phyloP scores from a whole-genome alignment of 169 alveolate species.

The Eimeria sp. region DNA sequence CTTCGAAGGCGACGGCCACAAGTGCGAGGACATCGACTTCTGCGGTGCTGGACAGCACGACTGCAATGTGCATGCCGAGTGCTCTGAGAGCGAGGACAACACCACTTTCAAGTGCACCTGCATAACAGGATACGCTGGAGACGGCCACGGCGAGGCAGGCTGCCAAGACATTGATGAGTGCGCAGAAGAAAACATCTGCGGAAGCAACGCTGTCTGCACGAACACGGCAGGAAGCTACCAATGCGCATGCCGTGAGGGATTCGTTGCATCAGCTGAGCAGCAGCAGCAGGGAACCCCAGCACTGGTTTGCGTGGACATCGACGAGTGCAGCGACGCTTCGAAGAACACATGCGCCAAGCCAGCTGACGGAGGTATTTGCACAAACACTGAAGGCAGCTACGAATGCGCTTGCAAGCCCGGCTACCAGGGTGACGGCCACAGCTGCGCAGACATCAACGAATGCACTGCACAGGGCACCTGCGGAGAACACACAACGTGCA shows the following conservation, averaged over 20 bases:
- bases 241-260: conserved; percentile 85
- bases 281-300: neutral
- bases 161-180: conserved; percentile 82
- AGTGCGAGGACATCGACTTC: conserved; percentile 76
- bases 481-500: conserved; percentile 79
- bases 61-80: conserved; percentile 84
- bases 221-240: conserved; percentile 85
- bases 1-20: conserved; percentile 86
- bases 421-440: conserved; percentile 78
- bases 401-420: conserved; percentile 85
- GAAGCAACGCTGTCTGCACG: conserved; percentile 50
- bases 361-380: conserved; percentile 82
- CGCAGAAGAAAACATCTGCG: neutral
- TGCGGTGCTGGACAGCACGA: conserved; percentile 64
- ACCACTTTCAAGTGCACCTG: conserved; percentile 85
- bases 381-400: conserved; percentile 86
- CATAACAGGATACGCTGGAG: conserved; percentile 83
- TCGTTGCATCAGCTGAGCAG: neutral
- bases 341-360: conserved; percentile 81
- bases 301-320: conserved; percentile 54
- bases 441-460: conserved; percentile 78
- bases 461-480: conserved; percentile 60
- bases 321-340: conserved; percentile 76
- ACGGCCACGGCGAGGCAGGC: conserved; percentile 66
- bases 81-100: conserved; percentile 84